phyloP scores from a whole-genome alignment of 192 early-diverging fungal species.

The Lobosporangium transversale region DNA sequence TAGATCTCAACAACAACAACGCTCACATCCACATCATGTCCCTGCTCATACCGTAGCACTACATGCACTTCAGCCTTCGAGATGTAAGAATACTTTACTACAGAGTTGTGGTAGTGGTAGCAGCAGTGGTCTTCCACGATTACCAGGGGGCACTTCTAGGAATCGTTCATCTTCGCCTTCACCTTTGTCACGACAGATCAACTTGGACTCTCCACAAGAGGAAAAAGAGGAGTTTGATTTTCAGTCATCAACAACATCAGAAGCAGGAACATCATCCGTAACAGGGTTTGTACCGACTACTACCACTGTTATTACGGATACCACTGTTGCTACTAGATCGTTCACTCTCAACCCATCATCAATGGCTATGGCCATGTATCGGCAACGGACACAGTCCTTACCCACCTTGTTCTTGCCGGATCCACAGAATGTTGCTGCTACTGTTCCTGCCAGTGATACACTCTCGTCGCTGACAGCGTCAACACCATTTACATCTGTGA shows the following conservation, averaged over 20 bases:
- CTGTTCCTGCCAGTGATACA: not conserved
- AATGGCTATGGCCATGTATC: not conserved
- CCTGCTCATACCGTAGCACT: slow-evolving; percentile 10
- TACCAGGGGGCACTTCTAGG: not conserved
- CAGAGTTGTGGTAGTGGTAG: too few relatives aligned
- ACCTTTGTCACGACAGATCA: slow-evolving; percentile 24
- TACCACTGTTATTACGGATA: too few relatives aligned
- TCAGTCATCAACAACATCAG: not conserved
- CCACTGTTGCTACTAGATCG: not conserved
- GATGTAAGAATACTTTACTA: too few relatives aligned
- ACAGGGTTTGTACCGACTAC: too few relatives aligned
- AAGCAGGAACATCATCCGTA: not conserved
- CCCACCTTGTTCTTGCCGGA: not conserved
- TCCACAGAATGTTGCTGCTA: not conserved
- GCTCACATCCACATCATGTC: not conserved
- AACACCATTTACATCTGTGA: not conserved
- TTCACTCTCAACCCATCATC: not conserved
- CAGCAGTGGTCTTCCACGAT: not conserved
- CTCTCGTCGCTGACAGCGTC: not conserved
- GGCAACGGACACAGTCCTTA: slow-evolving; percentile 11
- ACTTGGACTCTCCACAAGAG: slow-evolving; percentile 26
- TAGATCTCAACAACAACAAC: not conserved
- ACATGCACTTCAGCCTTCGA: slow-evolving; percentile 26
- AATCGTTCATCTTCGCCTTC: slow-evolving; percentile 31
- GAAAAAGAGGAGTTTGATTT: slow-evolving; percentile 15